A percentile compares a stretch with the other conserved stretches of the same genome.
These are phyloP conservation scores for Sporothrix humicola DNA, from an alignment of 2,329 filamentous ascomycete species.

Conservation along the genomic window DNA sequence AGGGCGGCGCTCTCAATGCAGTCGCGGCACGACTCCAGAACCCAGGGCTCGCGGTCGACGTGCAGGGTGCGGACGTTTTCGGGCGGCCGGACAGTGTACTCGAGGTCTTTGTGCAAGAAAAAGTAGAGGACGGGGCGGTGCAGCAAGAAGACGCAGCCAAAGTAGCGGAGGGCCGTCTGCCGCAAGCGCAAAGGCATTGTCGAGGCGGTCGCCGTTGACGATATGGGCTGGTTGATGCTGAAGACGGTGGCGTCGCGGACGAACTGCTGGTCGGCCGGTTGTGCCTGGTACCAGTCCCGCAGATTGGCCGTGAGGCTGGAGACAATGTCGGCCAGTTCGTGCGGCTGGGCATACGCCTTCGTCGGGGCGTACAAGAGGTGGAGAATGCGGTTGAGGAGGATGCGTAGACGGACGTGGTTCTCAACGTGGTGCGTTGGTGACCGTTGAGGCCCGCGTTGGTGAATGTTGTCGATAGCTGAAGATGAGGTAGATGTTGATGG, in stretches of 20 bases:
- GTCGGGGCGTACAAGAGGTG: neutral
- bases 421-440: neutral
- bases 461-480: no score
- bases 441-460: neutral
- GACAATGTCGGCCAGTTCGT: constrained; percentile 7
- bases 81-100: neutral
- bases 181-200: neutral
- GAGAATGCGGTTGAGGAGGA: constrained; percentile 7
- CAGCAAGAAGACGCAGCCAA: constrained; percentile 17
- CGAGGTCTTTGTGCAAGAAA: constrained; percentile 4
- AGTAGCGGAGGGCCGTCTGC: constrained; percentile 9
- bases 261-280: constrained; percentile 4
- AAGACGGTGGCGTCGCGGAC: constrained; percentile 16
- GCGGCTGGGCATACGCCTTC: constrained; percentile 6
- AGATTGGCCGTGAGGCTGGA: neutral
- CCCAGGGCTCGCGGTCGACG: constrained; percentile 16
- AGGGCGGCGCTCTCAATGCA: constrained; percentile 19
- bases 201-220: neutral
- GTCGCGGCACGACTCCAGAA: constrained; percentile 18
- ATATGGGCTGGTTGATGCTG: neutral
- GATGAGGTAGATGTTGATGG: neutral
- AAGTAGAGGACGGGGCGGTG: constrained; percentile 18
- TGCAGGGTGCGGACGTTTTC: neutral
- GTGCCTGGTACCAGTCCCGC: neutral
- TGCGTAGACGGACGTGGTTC: constrained; percentile 7